Base-by-base conservation (phyloP, 495 filamentous ascomycete genomes). In the Rusavskia elegans region DNA sequence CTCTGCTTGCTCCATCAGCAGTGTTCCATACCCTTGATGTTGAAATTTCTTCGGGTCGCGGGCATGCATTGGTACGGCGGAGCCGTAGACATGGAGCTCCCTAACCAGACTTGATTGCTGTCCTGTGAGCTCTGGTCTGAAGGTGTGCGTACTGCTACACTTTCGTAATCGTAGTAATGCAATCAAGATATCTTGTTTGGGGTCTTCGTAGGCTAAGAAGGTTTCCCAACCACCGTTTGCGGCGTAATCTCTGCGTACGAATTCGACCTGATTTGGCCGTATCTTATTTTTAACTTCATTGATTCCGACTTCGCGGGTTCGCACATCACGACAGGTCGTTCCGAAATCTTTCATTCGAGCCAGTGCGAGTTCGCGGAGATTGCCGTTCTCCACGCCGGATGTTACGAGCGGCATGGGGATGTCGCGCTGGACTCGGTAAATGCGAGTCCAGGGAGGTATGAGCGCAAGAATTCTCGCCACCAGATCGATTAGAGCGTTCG, bases 201-300 rank as follows among this genome's bases (percentile, higher is more conserved):
- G 92, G 61, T 98, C 92, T 62, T 98, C 92, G 61, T 97, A 98
- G 19, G 92, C 89, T 5, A 98, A 69, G 68, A 98, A 98, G 0
- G 93, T 97, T 67, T 98, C 92, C 92, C 92, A 98, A 14, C 92
- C 93, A 20, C 83, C 86, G 63, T 97, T 98, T 51, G 92, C 92
- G 0, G 80, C 74, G 64, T 98, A 98, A 70, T 98, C 92, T 42
- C 92, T 79, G 27, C 92, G 84, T n/a, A 97, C 81, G 36, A 97
- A 81, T 72, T 98, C 92, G 52, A 98, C 85, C 67, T 98, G 92
- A 53, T 86, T 89, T 0, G 92, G 92, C 8, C 92, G 79, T 57
- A 97, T 95, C 72, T 95, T 96, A 70, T 98, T 80, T 68, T 97
- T 97, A 53, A 98, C 89, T 67, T 98, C 92, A 64, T 97, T 96